Evolutionary conservation across 2,329 filamentous ascomycete genomes (phyloP).

Genomic region (Ceratocystis huliohia): DNA sequence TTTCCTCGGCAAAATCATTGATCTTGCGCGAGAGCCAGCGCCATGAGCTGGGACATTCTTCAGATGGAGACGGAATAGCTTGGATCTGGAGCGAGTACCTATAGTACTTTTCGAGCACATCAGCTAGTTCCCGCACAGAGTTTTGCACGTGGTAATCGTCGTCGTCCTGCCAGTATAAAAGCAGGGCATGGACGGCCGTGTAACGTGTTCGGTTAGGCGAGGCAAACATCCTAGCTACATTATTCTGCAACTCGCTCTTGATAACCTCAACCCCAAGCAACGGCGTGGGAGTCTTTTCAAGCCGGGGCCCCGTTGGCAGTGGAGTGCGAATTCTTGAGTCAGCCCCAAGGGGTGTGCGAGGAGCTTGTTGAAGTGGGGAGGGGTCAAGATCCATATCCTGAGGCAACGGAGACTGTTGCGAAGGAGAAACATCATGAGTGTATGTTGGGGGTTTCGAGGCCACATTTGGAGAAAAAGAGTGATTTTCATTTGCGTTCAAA

Average conservation of each 20-base stretch:
- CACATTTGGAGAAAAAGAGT: slow-evolving; percentile 7
- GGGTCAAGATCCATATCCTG: slow-evolving; percentile 47
- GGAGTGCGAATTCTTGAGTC: slow-evolving; percentile 44
- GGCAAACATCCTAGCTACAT: slow-evolving; percentile 38
- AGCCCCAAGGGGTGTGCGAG: slow-evolving; percentile 31
- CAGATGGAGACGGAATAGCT: slow-evolving; percentile 38
- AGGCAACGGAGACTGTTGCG: slow-evolving; percentile 24
- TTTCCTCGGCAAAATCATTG: slow-evolving; percentile 40
- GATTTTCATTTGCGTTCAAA: slow-evolving; percentile 4
- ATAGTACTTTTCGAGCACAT: slow-evolving; percentile 41
- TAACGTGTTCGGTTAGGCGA: slow-evolving; percentile 42
- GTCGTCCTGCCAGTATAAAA: slow-evolving; percentile 47
- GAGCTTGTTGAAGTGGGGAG: slow-evolving; percentile 28
- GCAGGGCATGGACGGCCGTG: slow-evolving; percentile 38
- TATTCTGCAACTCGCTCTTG: slow-evolving; percentile 41
- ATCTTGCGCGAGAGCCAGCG: slow-evolving; percentile 42
- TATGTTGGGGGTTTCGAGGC: slow-evolving; percentile 27
- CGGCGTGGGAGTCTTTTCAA: slow-evolving; percentile 36
- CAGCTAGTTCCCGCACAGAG: slow-evolving; percentile 36
- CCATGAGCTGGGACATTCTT: slow-evolving; percentile 38
- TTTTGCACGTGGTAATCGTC: slow-evolving; percentile 30
- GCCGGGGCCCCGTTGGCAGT: slow-evolving; percentile 42
- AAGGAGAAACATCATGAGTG: slow-evolving; percentile 29
- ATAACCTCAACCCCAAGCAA: slow-evolving; percentile 40
- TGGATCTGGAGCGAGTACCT: slow-evolving; percentile 38